Conservation (phyloP, 108 stramenopile species). For the Stephanodiscus triporus region DNA sequence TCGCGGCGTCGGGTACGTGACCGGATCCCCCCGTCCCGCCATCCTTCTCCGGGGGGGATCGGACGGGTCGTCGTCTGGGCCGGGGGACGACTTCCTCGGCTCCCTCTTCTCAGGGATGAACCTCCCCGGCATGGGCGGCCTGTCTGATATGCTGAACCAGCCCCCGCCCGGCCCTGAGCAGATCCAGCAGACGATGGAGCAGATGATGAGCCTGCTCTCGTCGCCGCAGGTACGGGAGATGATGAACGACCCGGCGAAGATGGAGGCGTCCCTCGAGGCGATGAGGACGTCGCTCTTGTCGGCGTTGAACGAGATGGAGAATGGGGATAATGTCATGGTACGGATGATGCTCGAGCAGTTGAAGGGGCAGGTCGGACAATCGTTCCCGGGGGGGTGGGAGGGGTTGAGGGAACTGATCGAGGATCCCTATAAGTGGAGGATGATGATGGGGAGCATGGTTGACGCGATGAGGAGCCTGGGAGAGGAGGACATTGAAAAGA, state of each 20-base stretch:
- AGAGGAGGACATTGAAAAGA: conserved; percentile 40
- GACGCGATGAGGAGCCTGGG: conserved; percentile 47
- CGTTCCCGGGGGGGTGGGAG: conserved; percentile 49
- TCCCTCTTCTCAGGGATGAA: conserved; percentile 38
- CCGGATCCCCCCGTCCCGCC: neutral
- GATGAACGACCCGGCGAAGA: conserved; percentile 42
- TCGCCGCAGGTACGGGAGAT: conserved; percentile 47
- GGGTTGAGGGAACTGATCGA: conserved; percentile 37
- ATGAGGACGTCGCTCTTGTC: conserved; percentile 27
- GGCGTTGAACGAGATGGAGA: conserved; percentile 42
- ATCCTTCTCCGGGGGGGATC: conserved; percentile 16
- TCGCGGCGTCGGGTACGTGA: neutral
- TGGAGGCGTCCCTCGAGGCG: conserved; percentile 36
- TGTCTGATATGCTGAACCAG: conserved; percentile 39
- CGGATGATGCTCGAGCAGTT: conserved; percentile 50
- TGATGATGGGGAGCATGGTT: conserved; percentile 41
- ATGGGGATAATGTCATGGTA: conserved; percentile 50
- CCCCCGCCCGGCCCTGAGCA: conserved; percentile 40
- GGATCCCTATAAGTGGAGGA: conserved; percentile 41
- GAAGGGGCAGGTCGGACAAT: conserved; percentile 35
- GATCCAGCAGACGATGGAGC: conserved; percentile 50
- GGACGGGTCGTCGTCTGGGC: conserved; percentile 4
- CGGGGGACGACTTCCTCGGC: neutral
- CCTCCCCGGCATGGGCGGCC: conserved; percentile 7
- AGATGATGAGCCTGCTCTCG: conserved; percentile 34